These are phyloP conservation scores for Schizothecium vesticola DNA, from an alignment of 495 filamentous ascomycete genomes.

Conservation along the genomic window DNA sequence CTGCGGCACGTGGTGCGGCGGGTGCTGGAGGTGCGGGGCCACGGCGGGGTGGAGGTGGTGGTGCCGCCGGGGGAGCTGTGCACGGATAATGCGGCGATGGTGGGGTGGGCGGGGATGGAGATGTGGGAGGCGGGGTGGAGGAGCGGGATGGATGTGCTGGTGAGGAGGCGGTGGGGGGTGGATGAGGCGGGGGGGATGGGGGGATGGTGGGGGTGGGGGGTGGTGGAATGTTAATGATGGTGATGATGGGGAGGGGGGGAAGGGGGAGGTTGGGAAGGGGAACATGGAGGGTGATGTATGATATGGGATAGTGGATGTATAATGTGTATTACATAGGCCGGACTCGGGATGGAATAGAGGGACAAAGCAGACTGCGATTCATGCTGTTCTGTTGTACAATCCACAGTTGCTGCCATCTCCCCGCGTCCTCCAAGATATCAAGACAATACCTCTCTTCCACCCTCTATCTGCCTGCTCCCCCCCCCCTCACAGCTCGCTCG, in stretches of 20 bases:
- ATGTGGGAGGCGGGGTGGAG: slow-evolving; percentile 80
- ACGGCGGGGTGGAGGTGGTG: slow-evolving; percentile 54
- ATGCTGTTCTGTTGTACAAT: slow-evolving; percentile 25
- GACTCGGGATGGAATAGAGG: not conserved
- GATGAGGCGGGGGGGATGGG: slow-evolving; percentile 54
- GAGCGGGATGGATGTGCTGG: slow-evolving; percentile 52
- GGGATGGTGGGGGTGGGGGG: slow-evolving; percentile 44
- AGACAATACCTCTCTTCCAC: slow-evolving; percentile 20
- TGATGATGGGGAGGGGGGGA: not conserved
- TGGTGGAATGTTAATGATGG: slow-evolving; percentile 24
- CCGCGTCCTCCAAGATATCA: slow-evolving; percentile 1
- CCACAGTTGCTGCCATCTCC: slow-evolving; percentile 13
- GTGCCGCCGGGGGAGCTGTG: slow-evolving; percentile 73
- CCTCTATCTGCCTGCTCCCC: slow-evolving; percentile 11
- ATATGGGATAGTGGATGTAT: not conserved
- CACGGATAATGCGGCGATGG: slow-evolving; percentile 98
- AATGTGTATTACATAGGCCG: not conserved
- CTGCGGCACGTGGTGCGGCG: slow-evolving; percentile 61
- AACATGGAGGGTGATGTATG: not conserved
- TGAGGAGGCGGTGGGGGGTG: slow-evolving; percentile 72
- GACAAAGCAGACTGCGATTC: slow-evolving; percentile 11
- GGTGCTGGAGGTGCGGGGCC: slow-evolving; percentile 60
- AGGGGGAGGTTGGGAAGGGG: not conserved
- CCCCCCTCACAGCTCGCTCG: slow-evolving; percentile 56
- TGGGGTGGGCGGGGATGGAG: slow-evolving; percentile 88